Evolutionary conservation across 352 stramenopile species (phyloP).

Genomic region (Globisporangium megalacanthum): DNA sequence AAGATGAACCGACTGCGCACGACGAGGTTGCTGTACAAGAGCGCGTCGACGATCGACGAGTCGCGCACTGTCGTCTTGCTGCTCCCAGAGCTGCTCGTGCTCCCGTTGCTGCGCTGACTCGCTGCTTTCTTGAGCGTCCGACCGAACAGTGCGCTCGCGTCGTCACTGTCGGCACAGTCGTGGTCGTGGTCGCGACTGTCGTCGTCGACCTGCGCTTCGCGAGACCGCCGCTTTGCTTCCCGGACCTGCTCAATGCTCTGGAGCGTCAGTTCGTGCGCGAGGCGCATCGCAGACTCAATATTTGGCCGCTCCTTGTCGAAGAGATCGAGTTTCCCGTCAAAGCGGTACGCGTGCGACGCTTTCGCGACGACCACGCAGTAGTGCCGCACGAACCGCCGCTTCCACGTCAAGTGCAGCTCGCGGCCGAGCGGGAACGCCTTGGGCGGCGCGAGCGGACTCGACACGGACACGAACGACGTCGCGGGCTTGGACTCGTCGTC

Average conservation of each 20-base stretch:
- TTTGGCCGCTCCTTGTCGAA: constrained; percentile 82
- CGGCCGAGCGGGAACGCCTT: constrained; percentile 37
- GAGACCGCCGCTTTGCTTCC: constrained; percentile 35
- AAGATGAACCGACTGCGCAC: constrained; percentile 79
- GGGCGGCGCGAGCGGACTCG: constrained; percentile 17
- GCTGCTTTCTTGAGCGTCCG: constrained; percentile 6
- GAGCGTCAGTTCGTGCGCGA: constrained; percentile 64
- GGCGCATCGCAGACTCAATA: constrained; percentile 74
- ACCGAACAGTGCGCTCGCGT: constrained; percentile 6
- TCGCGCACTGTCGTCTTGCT: constrained; percentile 28
- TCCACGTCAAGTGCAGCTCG: constrained; percentile 72
- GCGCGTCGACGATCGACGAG: constrained; percentile 66
- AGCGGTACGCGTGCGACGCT: constrained; percentile 70
- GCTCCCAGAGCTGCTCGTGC: constrained; percentile 3
- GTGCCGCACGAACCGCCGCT: constrained; percentile 80
- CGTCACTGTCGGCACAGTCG: neutral
- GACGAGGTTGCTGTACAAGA: constrained; percentile 78
- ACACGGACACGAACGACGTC: constrained; percentile 35
- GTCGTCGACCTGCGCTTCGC: constrained; percentile 30
- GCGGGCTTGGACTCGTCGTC: constrained; percentile 17
- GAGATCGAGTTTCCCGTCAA: constrained; percentile 55
- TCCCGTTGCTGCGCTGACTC: constrained; percentile 5
- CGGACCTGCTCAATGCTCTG: constrained; percentile 72
- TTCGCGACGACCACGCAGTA: constrained; percentile 78
- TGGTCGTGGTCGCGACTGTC: constrained; percentile 15